These are phyloP conservation scores for Chlorokybus atmophyticus DNA, from an alignment of 139 green algal genomes.

Conservation along the genomic window DNA sequence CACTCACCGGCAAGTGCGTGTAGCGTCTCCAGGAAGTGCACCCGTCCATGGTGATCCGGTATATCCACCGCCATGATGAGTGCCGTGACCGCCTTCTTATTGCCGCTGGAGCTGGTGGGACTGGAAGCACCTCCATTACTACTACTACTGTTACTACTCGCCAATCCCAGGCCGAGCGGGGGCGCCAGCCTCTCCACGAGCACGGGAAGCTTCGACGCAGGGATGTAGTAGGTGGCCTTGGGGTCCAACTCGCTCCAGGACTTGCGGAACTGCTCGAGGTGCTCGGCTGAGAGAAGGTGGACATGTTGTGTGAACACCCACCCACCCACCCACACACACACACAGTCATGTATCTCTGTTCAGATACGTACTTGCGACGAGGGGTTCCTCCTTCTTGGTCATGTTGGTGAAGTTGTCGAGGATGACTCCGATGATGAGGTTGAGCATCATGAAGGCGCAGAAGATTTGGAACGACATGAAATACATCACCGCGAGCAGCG, in stretches of 20 bases:
- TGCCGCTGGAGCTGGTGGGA: no score
- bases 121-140: no score
- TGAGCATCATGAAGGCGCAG: constrained; percentile 52
- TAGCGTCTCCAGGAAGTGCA: constrained; percentile 53
- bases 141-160: no score
- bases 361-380: no score
- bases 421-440: constrained; percentile 58
- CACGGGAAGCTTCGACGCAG: constrained; percentile 20
- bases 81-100: no score
- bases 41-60: constrained; percentile 22
- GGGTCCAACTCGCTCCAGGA: constrained; percentile 43
- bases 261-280: constrained; percentile 29
- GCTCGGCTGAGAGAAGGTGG: no score
- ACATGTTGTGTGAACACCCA: no score
- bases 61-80: constrained; percentile 41
- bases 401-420: constrained; percentile 43
- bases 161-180: constrained; percentile 32
- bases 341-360: no score
- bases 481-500: constrained; percentile 31
- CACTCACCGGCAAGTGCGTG: constrained; percentile 47
- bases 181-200: constrained; percentile 33
- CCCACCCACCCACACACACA: no score
- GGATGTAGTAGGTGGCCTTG: constrained; percentile 34
- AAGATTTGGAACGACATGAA: constrained; percentile 53
- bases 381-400: constrained; percentile 23